These are phyloP conservation scores for Penicillium sp. DNA, from an alignment of 2,329 filamentous ascomycete species.

Conservation along the genomic window DNA sequence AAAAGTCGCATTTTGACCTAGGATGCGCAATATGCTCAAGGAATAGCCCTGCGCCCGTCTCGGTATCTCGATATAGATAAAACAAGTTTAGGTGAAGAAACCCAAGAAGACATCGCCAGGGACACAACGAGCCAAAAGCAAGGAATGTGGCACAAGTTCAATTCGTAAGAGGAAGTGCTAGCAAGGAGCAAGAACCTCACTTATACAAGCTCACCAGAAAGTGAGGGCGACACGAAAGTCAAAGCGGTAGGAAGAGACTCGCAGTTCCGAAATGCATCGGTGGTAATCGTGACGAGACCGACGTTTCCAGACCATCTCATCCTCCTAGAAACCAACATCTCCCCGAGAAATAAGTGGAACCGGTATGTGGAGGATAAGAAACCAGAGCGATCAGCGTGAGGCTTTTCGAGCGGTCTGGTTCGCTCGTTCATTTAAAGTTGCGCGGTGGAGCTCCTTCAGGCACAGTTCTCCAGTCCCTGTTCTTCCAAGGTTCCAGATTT, in stretches of 20 bases:
- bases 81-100: background rate
- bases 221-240: background rate
- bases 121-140: background rate
- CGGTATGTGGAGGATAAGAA: background rate
- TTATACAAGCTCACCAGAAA: too few species aligned
- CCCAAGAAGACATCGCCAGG: background rate
- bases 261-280: background rate
- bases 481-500: background rate
- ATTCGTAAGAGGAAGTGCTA: background rate
- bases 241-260: background rate
- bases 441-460: constrained; percentile 2
- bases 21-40: too few species aligned
- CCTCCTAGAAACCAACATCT: background rate
- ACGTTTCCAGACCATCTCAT: background rate
- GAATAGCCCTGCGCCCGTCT: background rate
- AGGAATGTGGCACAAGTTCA: background rate
- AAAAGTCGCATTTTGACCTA: too few species aligned
- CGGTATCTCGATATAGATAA: background rate
- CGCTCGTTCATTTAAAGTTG: constrained; percentile 4
- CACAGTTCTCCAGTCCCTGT: background rate
- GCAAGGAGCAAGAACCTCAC: background rate
- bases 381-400: background rate
- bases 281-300: background rate
- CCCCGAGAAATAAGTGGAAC: background rate
- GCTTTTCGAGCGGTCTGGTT: background rate